These are phyloP conservation scores for Diaporthe citrichinensis DNA, from an alignment of 2,329 filamentous ascomycete species.

Conservation along the genomic window DNA sequence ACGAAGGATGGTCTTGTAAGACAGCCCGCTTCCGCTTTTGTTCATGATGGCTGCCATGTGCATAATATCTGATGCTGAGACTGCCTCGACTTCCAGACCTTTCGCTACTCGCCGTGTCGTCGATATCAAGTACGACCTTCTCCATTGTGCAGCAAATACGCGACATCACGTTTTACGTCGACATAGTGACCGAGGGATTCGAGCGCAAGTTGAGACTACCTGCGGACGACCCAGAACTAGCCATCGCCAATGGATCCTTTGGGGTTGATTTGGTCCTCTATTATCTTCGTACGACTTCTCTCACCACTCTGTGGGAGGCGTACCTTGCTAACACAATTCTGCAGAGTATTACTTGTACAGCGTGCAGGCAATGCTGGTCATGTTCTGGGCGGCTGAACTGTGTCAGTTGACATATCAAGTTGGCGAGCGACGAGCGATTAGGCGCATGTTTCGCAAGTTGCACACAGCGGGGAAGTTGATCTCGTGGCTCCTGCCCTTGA, in stretches of 20 bases:
- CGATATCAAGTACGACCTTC: constrained; percentile 44
- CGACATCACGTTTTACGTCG: constrained; percentile 43
- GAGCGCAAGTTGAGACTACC: constrained; percentile 42
- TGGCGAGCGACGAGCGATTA: constrained; percentile 42
- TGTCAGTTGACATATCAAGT: constrained; percentile 41
- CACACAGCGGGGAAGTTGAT: constrained; percentile 44
- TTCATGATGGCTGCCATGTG: background rate
- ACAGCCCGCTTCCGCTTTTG: background rate
- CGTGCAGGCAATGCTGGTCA: constrained; percentile 45
- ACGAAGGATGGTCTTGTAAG: constrained; percentile 47
- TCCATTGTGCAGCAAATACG: constrained; percentile 47
- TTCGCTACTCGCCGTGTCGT: constrained; percentile 44
- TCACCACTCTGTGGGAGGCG: background rate
- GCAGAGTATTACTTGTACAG: constrained; percentile 47
- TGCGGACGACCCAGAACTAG: constrained; percentile 43
- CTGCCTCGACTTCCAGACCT: constrained; percentile 42
- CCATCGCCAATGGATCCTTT: constrained; percentile 46
- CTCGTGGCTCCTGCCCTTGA: constrained; percentile 44
- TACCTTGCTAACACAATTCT: background rate
- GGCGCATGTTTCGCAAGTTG: constrained; percentile 41
- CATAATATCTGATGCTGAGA: background rate
- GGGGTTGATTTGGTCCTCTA: constrained; percentile 46
- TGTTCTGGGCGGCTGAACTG: constrained; percentile 44
- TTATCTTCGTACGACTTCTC: constrained; percentile 45
- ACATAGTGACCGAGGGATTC: constrained; percentile 42